Percentiles rank a stretch among this genome's conserved stretches.
phyloP scores from a whole-genome alignment of 1,139 yeast genomes.

The Sugiyamaella neomexicana region DNA sequence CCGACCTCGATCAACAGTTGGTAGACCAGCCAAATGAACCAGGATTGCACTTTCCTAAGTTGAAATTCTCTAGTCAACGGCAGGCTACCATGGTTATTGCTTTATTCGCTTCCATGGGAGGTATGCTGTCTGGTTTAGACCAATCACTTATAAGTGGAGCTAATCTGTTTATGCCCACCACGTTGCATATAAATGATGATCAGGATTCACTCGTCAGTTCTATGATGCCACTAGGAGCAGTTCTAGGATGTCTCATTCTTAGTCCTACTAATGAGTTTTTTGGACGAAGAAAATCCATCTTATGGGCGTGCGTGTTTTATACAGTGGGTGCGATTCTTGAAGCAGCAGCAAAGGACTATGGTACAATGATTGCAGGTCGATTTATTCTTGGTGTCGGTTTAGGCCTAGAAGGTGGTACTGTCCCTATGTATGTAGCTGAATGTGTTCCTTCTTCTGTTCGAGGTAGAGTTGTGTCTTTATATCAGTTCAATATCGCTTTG shows the following conservation, averaged over 20 bases:
- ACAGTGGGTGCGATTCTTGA: conserved; percentile 58
- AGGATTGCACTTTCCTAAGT: conserved; percentile 19
- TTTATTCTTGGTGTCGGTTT: conserved; percentile 58
- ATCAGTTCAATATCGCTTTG: conserved; percentile 58
- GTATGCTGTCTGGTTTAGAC: conserved; percentile 58
- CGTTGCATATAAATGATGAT: conserved; percentile 48
- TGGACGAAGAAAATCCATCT: conserved; percentile 55
- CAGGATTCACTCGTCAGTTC: conserved; percentile 47
- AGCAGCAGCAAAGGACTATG: conserved; percentile 49
- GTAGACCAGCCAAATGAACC: conserved; percentile 13
- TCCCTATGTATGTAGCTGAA: conserved; percentile 59
- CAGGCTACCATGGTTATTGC: conserved; percentile 53
- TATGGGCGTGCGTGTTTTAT: conserved; percentile 55
- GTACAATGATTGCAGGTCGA: conserved; percentile 56
- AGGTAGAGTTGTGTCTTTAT: conserved; percentile 56
- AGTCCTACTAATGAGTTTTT: conserved; percentile 43
- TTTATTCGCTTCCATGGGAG: conserved; percentile 57
- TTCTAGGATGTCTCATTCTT: conserved; percentile 35
- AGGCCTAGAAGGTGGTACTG: conserved; percentile 62
- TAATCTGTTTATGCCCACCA: conserved; percentile 50
- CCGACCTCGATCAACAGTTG: conserved; percentile 22
- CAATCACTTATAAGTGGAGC: conserved; percentile 63
- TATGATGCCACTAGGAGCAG: conserved; percentile 62
- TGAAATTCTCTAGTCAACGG: conserved; percentile 45
- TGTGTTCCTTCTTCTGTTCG: conserved; percentile 55